phyloP scores from a whole-genome alignment of 768 basidiomycete genomes.

The Amanita pseudoporphyria region DNA sequence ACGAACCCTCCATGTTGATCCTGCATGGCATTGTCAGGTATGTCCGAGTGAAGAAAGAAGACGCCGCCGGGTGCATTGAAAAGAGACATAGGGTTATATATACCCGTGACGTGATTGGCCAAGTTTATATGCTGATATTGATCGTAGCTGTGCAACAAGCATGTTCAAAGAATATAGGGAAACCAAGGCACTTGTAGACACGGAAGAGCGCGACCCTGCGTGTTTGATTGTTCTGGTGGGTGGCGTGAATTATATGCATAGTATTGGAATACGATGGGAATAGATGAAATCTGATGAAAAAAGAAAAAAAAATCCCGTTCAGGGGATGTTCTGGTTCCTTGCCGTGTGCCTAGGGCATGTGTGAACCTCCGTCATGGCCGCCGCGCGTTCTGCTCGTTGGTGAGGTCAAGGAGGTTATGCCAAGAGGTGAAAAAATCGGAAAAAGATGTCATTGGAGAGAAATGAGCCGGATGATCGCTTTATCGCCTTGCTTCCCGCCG shows the following conservation, averaged over 20 bases:
- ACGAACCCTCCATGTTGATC: constrained; percentile 1
- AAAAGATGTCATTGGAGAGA: background rate
- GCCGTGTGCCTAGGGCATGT: background rate
- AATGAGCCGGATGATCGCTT: background rate
- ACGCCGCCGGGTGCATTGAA: background rate
- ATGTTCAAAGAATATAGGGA: background rate
- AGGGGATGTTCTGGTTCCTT: background rate
- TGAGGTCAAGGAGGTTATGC: background rate
- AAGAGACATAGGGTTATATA: background rate
- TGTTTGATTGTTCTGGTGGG: background rate
- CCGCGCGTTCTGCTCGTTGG: background rate
- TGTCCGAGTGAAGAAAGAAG: too few relatives aligned
- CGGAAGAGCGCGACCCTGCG: background rate
- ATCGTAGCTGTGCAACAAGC: background rate
- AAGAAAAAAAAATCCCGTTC: background rate
- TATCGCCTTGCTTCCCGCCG: background rate
- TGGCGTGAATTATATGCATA: background rate
- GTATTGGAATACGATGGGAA: background rate
- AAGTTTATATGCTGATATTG: background rate
- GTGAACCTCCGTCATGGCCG: background rate
- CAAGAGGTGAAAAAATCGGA: background rate
- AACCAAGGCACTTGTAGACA: too few relatives aligned
- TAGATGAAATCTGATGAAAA: background rate
- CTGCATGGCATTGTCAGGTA: background rate
- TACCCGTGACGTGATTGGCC: background rate